Percentiles rank a stretch among this genome's conserved stretches.
These are phyloP conservation scores for Nigrospora sphaerica DNA, from an alignment of 2,329 filamentous ascomycete species.

Conservation along the genomic window DNA sequence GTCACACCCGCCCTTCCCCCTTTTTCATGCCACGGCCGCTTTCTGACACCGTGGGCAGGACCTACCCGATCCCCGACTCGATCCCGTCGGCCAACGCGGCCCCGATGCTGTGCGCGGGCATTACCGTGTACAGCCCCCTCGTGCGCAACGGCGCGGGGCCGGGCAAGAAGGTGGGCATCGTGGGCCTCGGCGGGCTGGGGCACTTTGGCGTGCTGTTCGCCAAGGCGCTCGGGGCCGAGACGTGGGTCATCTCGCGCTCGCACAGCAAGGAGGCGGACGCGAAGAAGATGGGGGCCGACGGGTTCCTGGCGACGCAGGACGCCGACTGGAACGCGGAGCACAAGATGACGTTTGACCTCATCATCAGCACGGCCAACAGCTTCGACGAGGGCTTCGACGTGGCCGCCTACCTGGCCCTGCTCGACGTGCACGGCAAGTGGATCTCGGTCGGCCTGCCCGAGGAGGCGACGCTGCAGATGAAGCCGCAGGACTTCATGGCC, in stretches of 20 bases:
- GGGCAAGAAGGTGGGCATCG: conserved; percentile 71
- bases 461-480: conserved; percentile 63
- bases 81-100: conserved; percentile 58
- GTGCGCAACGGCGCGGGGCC: conserved; percentile 68
- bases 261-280: conserved; percentile 55
- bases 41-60: conserved; percentile 27
- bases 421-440: conserved; percentile 78
- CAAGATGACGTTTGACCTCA: conserved; percentile 64
- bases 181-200: conserved; percentile 66
- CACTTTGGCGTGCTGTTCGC: conserved; percentile 66
- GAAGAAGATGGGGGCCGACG: conserved; percentile 51
- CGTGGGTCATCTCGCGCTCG: conserved; percentile 54
- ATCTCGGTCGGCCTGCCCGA: conserved; percentile 75
- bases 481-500: conserved; percentile 65
- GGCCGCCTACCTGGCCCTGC: conserved; percentile 64
- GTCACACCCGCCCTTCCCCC: too few species aligned
- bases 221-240: conserved; percentile 57
- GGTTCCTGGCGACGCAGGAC: conserved; percentile 51
- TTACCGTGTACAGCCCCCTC: conserved; percentile 74
- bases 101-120: conserved; percentile 78
- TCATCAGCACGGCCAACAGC: conserved; percentile 67
- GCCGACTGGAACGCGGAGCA: conserved; percentile 50
- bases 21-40: not conserved
- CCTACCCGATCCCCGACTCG: conserved; percentile 68
- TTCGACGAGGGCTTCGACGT: conserved; percentile 62